These are phyloP conservation scores for Petasospora fabianii DNA, from an alignment of 1,139 yeast species.

Conservation along the genomic window DNA sequence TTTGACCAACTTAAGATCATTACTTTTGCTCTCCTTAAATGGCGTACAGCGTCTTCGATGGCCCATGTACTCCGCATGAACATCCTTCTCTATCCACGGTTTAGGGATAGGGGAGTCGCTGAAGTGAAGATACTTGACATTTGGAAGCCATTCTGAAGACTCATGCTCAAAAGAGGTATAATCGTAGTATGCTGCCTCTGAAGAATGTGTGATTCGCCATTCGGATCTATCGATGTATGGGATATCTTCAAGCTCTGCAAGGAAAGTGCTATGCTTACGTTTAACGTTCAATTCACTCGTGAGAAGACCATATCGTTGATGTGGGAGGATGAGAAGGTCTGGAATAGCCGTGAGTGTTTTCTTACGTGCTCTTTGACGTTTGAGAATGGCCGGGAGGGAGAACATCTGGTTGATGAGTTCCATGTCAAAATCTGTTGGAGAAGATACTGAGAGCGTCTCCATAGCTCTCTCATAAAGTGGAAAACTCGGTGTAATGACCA, in stretches of 20 bases:
- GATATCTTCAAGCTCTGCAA: constrained; percentile 15
- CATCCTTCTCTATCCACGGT: constrained; percentile 38
- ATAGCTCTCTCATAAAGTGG: constrained; percentile 14
- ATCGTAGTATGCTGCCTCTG: constrained; percentile 29
- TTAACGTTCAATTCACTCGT: constrained; percentile 39
- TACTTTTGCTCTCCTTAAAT: neutral
- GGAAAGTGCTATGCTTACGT: constrained; percentile 26
- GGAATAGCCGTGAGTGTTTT: constrained; percentile 14
- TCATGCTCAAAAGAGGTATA: neutral
- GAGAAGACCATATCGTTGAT: constrained; percentile 40
- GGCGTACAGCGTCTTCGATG: constrained; percentile 17
- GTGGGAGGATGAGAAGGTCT: constrained; percentile 35
- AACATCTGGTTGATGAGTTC: constrained; percentile 31
- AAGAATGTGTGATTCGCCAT: constrained; percentile 5
- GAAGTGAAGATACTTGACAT: constrained; percentile 38
- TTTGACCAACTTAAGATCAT: neutral
- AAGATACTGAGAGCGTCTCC: constrained; percentile 11
- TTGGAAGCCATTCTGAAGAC: constrained; percentile 8
- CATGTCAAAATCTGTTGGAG: constrained; percentile 26
- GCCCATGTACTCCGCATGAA: constrained; percentile 14
- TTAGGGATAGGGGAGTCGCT: constrained; percentile 46
- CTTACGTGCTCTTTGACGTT: constrained; percentile 8
- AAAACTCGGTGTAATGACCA: constrained; percentile 24
- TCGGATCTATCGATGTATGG: constrained; percentile 4
- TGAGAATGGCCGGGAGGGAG: constrained; percentile 2